These are phyloP conservation scores for Umbelopsis sp. DNA, from an alignment of 371 early-diverging fungal species.

Conservation along the genomic window DNA sequence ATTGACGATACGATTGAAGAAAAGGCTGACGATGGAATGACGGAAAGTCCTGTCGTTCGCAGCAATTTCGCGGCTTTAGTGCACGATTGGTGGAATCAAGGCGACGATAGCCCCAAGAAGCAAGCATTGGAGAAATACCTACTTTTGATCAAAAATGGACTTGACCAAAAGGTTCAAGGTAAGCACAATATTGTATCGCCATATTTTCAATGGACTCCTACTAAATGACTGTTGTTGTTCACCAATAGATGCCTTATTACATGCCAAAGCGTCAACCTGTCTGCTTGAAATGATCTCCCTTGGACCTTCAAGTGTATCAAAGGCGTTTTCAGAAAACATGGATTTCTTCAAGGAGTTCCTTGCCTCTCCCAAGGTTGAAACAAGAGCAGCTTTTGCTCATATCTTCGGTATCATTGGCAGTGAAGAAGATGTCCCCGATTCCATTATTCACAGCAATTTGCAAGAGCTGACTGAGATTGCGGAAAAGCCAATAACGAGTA, in stretches of 20 bases:
- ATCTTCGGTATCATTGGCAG: constrained; percentile 79
- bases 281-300: constrained; percentile 77
- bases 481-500: constrained; percentile 32
- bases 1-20: constrained; percentile 59
- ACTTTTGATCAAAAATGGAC: constrained; percentile 56
- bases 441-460: constrained; percentile 47
- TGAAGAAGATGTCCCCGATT: constrained; percentile 36
- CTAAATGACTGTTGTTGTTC: no score
- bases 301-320: constrained; percentile 66
- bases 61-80: constrained; percentile 44
- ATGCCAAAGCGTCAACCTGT: constrained; percentile 68
- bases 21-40: constrained; percentile 59
- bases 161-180: constrained; percentile 49
- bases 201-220: not conserved
- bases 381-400: constrained; percentile 68
- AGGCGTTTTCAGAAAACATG: constrained; percentile 57
- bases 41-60: constrained; percentile 45
- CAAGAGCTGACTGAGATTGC: constrained; percentile 41
- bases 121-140: constrained; percentile 52
- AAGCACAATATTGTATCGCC: constrained; percentile 25
- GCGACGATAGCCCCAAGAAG: constrained; percentile 31
- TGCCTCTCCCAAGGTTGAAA: constrained; percentile 64
- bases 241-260: constrained; percentile 56
- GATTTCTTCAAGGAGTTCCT: constrained; percentile 69
- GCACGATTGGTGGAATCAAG: constrained; percentile 45